Evolutionary conservation across 2,329 filamentous ascomycete species (phyloP).

Genomic region (Periconia macrospinosa): DNA sequence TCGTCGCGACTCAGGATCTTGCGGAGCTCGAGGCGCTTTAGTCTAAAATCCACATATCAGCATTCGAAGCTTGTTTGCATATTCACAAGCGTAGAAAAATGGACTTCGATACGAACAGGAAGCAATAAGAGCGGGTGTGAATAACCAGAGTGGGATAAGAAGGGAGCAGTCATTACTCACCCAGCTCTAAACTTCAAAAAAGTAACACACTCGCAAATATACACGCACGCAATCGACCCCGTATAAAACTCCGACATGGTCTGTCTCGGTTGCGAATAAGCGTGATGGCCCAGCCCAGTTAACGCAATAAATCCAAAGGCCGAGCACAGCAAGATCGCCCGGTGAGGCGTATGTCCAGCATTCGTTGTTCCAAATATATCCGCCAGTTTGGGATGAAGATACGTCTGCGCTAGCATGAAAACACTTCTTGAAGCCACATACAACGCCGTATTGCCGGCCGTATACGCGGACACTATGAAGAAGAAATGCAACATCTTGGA

Average conservation of each 20-base stretch:
- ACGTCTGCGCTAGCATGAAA: conserved; percentile 31
- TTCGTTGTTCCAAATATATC: conserved; percentile 31
- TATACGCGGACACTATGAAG: conserved; percentile 36
- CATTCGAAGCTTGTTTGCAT: not conserved
- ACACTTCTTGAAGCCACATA: conserved; percentile 33
- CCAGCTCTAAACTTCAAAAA: conserved; percentile 35
- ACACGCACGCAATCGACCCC: conserved; percentile 27
- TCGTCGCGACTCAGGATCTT: conserved; percentile 26
- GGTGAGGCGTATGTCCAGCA: conserved; percentile 31
- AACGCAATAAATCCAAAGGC: conserved; percentile 30
- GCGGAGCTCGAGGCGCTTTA: conserved; percentile 15
- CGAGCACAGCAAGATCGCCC: conserved; percentile 31
- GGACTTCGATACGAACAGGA: not conserved
- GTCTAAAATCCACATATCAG: conserved; percentile 4
- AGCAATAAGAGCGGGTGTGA: not conserved
- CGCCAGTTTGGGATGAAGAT: conserved; percentile 17
- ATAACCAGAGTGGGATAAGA: not conserved
- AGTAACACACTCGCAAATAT: conserved; percentile 29
- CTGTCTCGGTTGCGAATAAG: conserved; percentile 29
- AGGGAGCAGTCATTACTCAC: conserved; percentile 10
- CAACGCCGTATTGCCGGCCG: conserved; percentile 32
- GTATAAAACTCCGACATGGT: conserved; percentile 32
- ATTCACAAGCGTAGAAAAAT: too few species aligned
- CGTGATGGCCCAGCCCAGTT: conserved; percentile 20
- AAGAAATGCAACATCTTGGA: conserved; percentile 27